Base-by-base conservation (phyloP, 768 basidiomycete species). In the Bullera alba region DNA sequence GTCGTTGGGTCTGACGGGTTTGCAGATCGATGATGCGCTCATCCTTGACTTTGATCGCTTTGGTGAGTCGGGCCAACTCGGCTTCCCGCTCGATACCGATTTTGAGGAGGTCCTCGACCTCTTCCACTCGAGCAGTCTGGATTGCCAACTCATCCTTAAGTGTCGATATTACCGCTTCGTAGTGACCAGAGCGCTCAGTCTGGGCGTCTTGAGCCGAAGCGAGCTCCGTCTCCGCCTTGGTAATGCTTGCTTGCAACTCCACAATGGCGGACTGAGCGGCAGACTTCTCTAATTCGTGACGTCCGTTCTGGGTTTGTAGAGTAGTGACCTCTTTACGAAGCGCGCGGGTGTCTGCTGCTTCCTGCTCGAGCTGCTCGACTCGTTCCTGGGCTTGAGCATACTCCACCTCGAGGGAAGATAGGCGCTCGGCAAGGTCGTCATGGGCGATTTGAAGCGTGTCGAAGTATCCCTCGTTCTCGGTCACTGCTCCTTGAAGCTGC, bases 381-480 rank as follows among this genome's bases (percentile, higher is more conserved):
- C n/a, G n/a, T n/a, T n/a, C n/a, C n/a, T n/a, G n/a, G n/a, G n/a
- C n/a, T n/a, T n/a, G n/a, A 25, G 25, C 28, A 38, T 26, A 50
- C 42, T 42, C 30, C 21, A 46, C 48, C 25, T 42, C 57, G 3
- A 60, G 50, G 3, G 26, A 12, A 1, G 56, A 35, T 28, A 36
- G 48, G 28, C 46, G 50, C 21, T 59, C 56, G 3, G 57, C 55
- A 2, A 60, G 46, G 0, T 44, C 17, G 25, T 60, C 61, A 37
- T 66, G 56, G 0, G 57, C 51, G 5, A 46, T 44, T 38, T 63
- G 57, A 5, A 66, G 42, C 2, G 39, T 36, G 16, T 60, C 56
- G 35, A 58, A 57, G 35, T 50, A 53, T 12, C 57, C 54, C 41
- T 66, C 61, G 50, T 63, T 66, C 42, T 66, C 64, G 12, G 37